Conservation (phyloP, 495 filamentous ascomycete species). For the Xylaria acuta region DNA sequence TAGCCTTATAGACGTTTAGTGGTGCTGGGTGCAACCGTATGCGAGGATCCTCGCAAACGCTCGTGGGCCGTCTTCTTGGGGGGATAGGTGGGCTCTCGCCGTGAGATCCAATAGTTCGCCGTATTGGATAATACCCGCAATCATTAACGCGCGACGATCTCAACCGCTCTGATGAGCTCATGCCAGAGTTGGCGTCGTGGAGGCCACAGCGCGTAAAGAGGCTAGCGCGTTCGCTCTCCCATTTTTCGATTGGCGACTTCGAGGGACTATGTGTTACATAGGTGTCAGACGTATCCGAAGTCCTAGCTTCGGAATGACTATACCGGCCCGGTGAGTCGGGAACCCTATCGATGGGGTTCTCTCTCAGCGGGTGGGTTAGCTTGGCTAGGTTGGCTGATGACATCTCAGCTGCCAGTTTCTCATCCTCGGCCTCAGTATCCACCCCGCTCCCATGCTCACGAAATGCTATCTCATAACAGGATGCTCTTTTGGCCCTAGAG, state of each 20-base stretch:
- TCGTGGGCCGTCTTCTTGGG: not conserved
- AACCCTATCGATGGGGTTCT: constrained; percentile 3
- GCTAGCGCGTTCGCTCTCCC: not conserved
- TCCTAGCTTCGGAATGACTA: constrained; percentile 34
- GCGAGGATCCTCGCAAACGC: not conserved
- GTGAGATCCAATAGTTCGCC: not conserved
- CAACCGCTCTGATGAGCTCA: not conserved
- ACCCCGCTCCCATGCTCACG: constrained; percentile 53
- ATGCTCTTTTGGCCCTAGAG: not conserved
- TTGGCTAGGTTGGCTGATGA: not conserved
- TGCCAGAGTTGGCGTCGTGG: not conserved
- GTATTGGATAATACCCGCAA: not conserved
- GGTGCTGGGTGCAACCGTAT: constrained; percentile 21
- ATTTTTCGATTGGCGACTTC: not conserved
- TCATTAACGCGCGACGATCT: not conserved
- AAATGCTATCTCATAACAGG: constrained; percentile 49
- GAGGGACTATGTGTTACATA: constrained; percentile 38
- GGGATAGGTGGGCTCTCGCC: not conserved
- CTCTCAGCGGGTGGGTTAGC: not conserved
- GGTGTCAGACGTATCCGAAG: constrained; percentile 58
- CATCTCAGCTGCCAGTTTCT: not conserved
- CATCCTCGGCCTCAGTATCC: constrained; percentile 32
- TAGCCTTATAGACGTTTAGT: constrained; percentile 33
- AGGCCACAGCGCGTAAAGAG: not conserved
- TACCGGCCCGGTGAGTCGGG: constrained; percentile 21